Conservation (phyloP, 2,329 filamentous ascomycete genomes). For the Colletotrichum camelliae region DNA sequence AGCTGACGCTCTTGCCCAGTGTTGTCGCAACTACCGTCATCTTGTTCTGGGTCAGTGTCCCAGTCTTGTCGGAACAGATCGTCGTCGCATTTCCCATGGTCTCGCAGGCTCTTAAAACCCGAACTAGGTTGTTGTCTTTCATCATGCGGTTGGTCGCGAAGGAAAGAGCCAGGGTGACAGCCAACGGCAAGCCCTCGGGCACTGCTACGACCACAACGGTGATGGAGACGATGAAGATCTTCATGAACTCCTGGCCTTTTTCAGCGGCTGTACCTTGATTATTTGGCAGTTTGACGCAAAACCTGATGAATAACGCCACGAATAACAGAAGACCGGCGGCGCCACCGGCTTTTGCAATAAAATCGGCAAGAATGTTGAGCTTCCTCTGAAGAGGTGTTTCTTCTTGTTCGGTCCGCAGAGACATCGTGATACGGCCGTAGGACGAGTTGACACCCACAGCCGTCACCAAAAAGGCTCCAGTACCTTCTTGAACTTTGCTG, state of each 20-base stretch:
- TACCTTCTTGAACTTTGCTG: slow-evolving; percentile 59
- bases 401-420: slow-evolving; percentile 56
- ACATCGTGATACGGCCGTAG: slow-evolving; percentile 62
- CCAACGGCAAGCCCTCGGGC: slow-evolving; percentile 69
- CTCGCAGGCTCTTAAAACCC: slow-evolving; percentile 70
- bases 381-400: slow-evolving; percentile 60
- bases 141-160: slow-evolving; percentile 73
- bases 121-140: slow-evolving; percentile 75
- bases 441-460: slow-evolving; percentile 60
- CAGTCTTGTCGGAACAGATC: slow-evolving; percentile 58
- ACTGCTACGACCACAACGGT: slow-evolving; percentile 74
- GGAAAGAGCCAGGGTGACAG: slow-evolving; percentile 71
- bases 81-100: slow-evolving; percentile 77
- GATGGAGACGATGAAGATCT: slow-evolving; percentile 67
- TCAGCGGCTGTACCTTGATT: slow-evolving; percentile 52
- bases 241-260: slow-evolving; percentile 66
- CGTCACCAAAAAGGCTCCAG: slow-evolving; percentile 59
- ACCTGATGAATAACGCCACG: slow-evolving; percentile 80
- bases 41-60: slow-evolving; percentile 63
- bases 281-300: slow-evolving; percentile 64
- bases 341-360: slow-evolving; percentile 42
- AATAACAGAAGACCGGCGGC: slow-evolving; percentile 78
- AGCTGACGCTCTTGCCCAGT: slow-evolving; percentile 51
- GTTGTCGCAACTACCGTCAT: slow-evolving; percentile 76
- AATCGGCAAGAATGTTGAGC: slow-evolving; percentile 53